Percentiles rank a stretch among this genome's conserved stretches.
phyloP scores from a whole-genome alignment of 192 early-diverging fungal genomes.

The Linderina pennispora region DNA sequence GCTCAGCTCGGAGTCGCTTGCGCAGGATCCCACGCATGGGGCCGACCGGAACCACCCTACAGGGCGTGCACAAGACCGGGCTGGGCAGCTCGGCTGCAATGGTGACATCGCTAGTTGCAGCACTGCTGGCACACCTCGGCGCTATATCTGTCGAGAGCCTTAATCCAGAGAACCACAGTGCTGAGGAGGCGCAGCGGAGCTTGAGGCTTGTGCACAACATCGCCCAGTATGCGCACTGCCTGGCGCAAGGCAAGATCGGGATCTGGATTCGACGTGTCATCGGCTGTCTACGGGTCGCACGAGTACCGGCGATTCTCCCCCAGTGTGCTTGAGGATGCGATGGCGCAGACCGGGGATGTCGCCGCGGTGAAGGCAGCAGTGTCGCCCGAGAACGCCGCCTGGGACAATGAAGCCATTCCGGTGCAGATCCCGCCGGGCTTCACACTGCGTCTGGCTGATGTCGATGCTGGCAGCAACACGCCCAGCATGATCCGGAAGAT shows the following conservation, averaged over 20 bases:
- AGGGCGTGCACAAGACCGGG: conserved; percentile 88
- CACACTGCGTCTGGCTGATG: conserved; percentile 80
- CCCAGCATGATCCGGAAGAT: conserved; percentile 87
- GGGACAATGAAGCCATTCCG: conserved; percentile 62
- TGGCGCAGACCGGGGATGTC: conserved; percentile 29
- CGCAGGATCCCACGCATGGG: conserved; percentile 55
- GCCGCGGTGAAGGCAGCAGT: conserved; percentile 11
- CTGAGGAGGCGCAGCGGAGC: conserved; percentile 9
- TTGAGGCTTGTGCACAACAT: conserved; percentile 69
- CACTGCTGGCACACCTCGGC: conserved; percentile 70
- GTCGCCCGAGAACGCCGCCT: conserved; percentile 44
- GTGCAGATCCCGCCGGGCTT: conserved; percentile 70
- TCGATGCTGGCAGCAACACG: conserved; percentile 90
- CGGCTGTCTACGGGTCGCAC: conserved; percentile 90
- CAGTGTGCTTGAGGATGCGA: conserved; percentile 49
- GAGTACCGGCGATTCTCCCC: conserved; percentile 81
- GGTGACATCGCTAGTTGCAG: conserved; percentile 84
- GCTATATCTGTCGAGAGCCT: conserved; percentile 20
- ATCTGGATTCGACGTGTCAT: conserved; percentile 91
- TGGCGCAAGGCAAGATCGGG: conserved; percentile 99
- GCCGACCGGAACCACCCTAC: conserved; percentile 55
- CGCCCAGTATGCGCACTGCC: conserved; percentile 89
- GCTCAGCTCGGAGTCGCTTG: conserved; percentile 53
- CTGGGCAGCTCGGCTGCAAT: conserved; percentile 95
- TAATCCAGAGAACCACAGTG: conserved; percentile 3